Conservation (phyloP, 2,329 filamentous ascomycete genomes). For the Tolypocladium ovalisporum region DNA sequence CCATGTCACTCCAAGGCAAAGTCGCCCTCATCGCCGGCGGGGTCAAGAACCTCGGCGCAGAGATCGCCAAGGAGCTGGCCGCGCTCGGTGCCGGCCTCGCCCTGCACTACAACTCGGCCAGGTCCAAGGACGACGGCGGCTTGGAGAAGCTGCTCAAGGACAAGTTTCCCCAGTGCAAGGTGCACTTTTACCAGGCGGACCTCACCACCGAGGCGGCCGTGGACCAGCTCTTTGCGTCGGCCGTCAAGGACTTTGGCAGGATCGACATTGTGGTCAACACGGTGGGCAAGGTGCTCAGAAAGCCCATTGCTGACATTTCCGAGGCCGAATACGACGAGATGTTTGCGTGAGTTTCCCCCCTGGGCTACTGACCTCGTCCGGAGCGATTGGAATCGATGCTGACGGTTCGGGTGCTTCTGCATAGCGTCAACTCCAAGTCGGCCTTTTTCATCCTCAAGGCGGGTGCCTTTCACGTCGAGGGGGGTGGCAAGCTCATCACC, state of each 20-base stretch:
- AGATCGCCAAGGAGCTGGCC: constrained; percentile 46
- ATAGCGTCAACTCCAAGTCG: constrained; percentile 29
- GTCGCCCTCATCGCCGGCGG: constrained; percentile 41
- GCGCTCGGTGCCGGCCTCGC: constrained; percentile 44
- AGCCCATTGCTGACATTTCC: constrained; percentile 29
- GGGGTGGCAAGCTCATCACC: constrained; percentile 35
- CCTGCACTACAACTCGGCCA: constrained; percentile 42
- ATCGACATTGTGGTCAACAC: constrained; percentile 41
- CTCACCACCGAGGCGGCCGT: constrained; percentile 28
- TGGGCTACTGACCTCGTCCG: not conserved
- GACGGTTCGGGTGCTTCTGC: not conserved
- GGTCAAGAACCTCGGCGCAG: constrained; percentile 49
- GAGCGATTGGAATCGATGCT: not conserved
- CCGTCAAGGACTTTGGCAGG: constrained; percentile 28
- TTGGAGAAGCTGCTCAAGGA: constrained; percentile 25
- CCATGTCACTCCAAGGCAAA: constrained; percentile 26
- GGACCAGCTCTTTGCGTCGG: constrained; percentile 26
- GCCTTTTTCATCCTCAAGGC: constrained; percentile 34
- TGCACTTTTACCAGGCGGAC: constrained; percentile 31
- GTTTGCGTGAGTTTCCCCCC: constrained; percentile 26
- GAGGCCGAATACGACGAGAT: constrained; percentile 35
- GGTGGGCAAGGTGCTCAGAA: constrained; percentile 37
- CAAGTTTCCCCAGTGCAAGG: constrained; percentile 17
- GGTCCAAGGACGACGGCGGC: constrained; percentile 23
- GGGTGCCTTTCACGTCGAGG: constrained; percentile 26